These are phyloP conservation scores for Plasmodium inui DNA, from an alignment of 169 alveolate species.

Conservation along the genomic window DNA sequence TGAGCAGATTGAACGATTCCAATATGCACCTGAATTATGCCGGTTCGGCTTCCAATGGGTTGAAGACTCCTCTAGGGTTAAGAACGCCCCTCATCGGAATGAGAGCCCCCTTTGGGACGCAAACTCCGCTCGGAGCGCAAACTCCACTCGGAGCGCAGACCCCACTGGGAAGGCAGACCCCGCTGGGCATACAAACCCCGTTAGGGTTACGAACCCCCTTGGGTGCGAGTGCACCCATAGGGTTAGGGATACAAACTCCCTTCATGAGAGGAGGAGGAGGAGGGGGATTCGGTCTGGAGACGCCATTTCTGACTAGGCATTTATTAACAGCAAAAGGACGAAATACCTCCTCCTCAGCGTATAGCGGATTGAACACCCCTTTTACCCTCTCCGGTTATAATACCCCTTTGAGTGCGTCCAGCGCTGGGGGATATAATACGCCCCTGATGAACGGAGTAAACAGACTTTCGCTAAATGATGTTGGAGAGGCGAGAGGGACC, in stretches of 20 bases:
- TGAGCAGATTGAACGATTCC: constrained; percentile 80
- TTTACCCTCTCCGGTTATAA: constrained; percentile 53
- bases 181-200: constrained; percentile 88
- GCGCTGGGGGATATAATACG: constrained; percentile 82
- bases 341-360: background rate
- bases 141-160: constrained; percentile 87
- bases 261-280: constrained; percentile 8
- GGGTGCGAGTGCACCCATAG: constrained; percentile 89
- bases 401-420: constrained; percentile 81
- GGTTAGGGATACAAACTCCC: constrained; percentile 86
- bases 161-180: constrained; percentile 83
- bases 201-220: constrained; percentile 86
- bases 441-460: constrained; percentile 23
- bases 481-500: constrained; percentile 95
- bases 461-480: constrained; percentile 84
- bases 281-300: constrained; percentile 33
- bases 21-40: constrained; percentile 80
- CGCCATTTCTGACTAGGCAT: constrained; percentile 25
- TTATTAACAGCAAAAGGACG: background rate
- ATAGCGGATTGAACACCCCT: constrained; percentile 34
- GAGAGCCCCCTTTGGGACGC: constrained; percentile 90
- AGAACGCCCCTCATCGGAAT: constrained; percentile 85
- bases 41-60: constrained; percentile 77
- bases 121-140: constrained; percentile 74
- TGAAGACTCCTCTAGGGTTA: constrained; percentile 82